Evolutionary conservation across 768 basidiomycete species (phyloP), one percentile per base, ranked within the genome.

Genomic region (Epithele typhae): DNA sequence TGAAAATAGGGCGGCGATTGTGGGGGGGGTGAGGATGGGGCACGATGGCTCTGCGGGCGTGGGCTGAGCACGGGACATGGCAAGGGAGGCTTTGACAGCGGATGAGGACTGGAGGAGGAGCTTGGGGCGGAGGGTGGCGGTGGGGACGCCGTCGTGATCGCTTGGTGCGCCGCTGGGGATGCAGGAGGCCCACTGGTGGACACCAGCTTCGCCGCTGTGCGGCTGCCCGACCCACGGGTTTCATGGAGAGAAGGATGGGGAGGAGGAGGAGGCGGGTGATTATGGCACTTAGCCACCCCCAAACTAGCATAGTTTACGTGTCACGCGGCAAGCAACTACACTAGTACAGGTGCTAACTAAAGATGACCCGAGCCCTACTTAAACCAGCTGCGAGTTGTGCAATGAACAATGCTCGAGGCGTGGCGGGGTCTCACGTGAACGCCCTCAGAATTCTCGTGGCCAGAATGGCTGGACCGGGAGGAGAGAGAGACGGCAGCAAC

Each of bases 181-280:
- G 54, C 51, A 64, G 64, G 19, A 63, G 40, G 60, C 49, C 73
- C 69, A 53, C 0, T 75, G 74, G 12, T 62, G 53, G 46, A 82
- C 81, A 40, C 72, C 73, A 18, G 64, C 68, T 33, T 56, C 49
- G 44, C 68, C 69, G 48, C 62, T n/a, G n/a, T n/a, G n/a, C n/a
- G n/a, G n/a, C n/a, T n/a, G 72, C 48, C 69, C 75, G 5, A 63
- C 59, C 68, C 70, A 76, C 18, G 55, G 51, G 40, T 51, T 46
- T 25, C 25, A 34, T 4, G 36, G 15, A 12, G 50, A 18, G 1
- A 45, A 32, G 7, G 45, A 32, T 17, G 24, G 40, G 14, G 21
- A 40, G 2, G 37, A 25, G 33, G 36, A 36, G 21, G 6, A 27
- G 25, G 40, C n/a, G n/a, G n/a, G n/a, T n/a, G n/a, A n/a, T n/a